Conservation (phyloP, 208 protist genomes). For the Histomonas meleagridis region DNA sequence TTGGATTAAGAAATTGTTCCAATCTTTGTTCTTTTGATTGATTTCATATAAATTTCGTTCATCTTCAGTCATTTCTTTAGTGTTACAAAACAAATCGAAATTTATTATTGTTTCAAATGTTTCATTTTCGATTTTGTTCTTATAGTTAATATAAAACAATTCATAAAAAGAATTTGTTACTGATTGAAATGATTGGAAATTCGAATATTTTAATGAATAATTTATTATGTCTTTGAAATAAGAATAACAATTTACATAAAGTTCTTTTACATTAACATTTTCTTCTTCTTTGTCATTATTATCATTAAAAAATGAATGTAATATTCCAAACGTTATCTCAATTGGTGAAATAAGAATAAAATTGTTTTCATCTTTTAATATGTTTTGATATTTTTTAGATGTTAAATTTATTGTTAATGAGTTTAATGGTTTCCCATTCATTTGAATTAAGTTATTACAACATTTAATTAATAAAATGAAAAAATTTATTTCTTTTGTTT, state of each 20-base stretch:
- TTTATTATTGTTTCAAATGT: background rate
- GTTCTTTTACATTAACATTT: background rate
- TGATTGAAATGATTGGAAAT: background rate
- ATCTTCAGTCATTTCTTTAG: background rate
- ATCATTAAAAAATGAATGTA: too few species aligned
- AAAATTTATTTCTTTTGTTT: background rate
- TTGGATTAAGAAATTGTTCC: background rate
- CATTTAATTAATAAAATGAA: too few species aligned
- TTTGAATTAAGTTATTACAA: too few species aligned
- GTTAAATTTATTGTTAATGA: too few species aligned
- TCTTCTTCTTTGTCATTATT: too few species aligned
- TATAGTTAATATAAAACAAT: background rate
- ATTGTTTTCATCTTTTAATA: too few species aligned
- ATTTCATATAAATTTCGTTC: background rate
- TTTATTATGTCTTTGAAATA: too few species aligned
- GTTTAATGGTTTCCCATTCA: too few species aligned
- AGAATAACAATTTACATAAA: too few species aligned
- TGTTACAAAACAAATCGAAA: background rate
- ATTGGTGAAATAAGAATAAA: too few species aligned
- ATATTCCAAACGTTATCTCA: too few species aligned
- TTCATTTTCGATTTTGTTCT: background rate
- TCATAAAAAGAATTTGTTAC: background rate
- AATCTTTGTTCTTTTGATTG: background rate
- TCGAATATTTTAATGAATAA: background rate
- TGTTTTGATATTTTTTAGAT: too few species aligned